Base-by-base conservation (phyloP, 2,329 filamentous ascomycete genomes). In the Paecilomyces fulvus region DNA sequence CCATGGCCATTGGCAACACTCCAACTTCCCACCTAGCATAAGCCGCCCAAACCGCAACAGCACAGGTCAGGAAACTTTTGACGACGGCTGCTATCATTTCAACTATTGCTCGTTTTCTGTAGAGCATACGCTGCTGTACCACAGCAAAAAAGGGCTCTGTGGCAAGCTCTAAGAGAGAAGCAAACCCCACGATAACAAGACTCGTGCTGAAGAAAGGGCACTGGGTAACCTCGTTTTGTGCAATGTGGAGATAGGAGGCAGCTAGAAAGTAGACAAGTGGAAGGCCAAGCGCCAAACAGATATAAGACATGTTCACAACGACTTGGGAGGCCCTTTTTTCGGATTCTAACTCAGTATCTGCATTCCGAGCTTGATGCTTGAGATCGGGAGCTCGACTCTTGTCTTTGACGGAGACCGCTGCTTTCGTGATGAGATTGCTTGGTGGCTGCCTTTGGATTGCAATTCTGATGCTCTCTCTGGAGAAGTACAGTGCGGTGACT, bases 401-500 rank as follows among this genome's bases (percentile, higher is more conserved):
- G 60, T 46, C 30, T 56, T 46, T 61, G 61, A 54, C 52, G 55
- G 12, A 17, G 8, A 43, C 37, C 6, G 37, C 37, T 43, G n/a
- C n/a, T 20, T 43, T 43, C 14, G n/a, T 30, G 50, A 51, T 30
- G 21, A 49, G 46, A 60, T 61, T 17, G n/a, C 73, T 68, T n/a
- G 72, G 63, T 12, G 77, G 75, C 63, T 92, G 88, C 53, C 94
- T 82, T 73, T 97, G 92, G 33, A 96, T 83, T 25, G 92, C 91
- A n/a, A 96, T 87, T 14, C 94, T 87, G 52, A 97, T 77, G 65
- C 88, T 92, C 74, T 99, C 94, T 43, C 94, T 83, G 0, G 94
- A 88, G 67, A 99, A 97, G 73, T 95, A 96, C 0, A 99, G 80
- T n/a, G 95, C 86, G 0, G 91, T 90, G 49, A 95, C 87, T 58